Evolutionary conservation across 176 grass and related monocot genomes (phyloP), one percentile per base, ranked within the genome.

Genomic region (Microstegium vimineum): DNA sequence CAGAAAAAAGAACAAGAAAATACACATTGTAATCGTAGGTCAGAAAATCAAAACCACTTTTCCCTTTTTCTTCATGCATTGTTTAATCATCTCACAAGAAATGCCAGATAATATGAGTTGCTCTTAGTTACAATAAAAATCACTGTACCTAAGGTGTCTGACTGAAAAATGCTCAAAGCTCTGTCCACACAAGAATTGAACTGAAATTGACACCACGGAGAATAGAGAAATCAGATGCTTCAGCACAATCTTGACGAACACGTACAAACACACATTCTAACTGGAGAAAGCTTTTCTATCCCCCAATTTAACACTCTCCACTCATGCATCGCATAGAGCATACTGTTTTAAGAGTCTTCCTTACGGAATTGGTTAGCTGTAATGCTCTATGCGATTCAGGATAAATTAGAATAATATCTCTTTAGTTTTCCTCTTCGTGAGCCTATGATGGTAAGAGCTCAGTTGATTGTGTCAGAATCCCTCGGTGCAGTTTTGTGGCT

Each of bases 71-170:
- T 7, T 33, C 54, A 76, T 57, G 71, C 26, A 43, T 69, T 81
- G 43, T 71, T 81, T 77, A 66, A 71, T 35, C 73, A 46, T 77
- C 73, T 66, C 79, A 66, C 78, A 66, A 26, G 26, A 81, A 47
- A 62, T 64, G 76, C 26, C 43, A 56, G 26, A 35, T 40, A 38
- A 71, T 77, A 77, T 71, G 82, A 66, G 57, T 25, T 70, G 66
- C 66, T 82, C 59, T 59, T 71, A 74, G 83, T 78, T 86, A 78
- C 83, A 90, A 77, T 59, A 90, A 27, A 36, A 86, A 82, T 67
- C 61, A 86, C 83, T 78, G 46, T 62, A 60, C 79, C 67, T 67
- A 86, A 47, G 28, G 66, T 37, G 23, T 65, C 36, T 20, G 13
- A 40, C 78, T 66, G 71, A 82, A 77, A 75, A 86, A 51, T 75